Evolutionary conservation across 805 yeast genomes (phyloP), one percentile per base, ranked within the genome.

Genomic region (Candida corydali): DNA sequence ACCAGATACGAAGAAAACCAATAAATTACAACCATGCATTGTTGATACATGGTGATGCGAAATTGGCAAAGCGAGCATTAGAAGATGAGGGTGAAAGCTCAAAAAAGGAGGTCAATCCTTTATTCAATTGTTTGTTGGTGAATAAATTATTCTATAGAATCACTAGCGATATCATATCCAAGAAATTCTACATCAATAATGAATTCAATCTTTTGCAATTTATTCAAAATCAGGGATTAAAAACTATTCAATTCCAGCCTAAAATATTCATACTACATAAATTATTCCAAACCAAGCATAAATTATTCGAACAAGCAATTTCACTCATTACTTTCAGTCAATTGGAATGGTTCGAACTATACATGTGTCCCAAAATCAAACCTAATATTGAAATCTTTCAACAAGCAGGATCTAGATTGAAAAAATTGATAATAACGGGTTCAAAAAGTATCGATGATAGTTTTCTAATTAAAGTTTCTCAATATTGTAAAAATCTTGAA

Each of bases 291-390:
- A 70, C 77, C 2, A 65, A 61, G 35, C 87, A 82, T 51, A 44
- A 54, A 9, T 73, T 80, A 16, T 47, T 86, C 17, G 80, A 80
- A 17, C 32, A 49, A n/a, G 49, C 80, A 7, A 59, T 74, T 2
- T 51, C 55, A 14, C 37, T 47, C 4, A 43, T 70, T 4, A 55
- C 73, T 20, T 76, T 79, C 26, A 64, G 71, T 3, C 61, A 69
- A 29, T 54, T 87, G 29, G 67, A 70, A 45, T 78, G 84, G 83
- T 63, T 88, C 20, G 95, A 88, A 55, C 69, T 87, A 48, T 86
- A 83, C 59, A 82, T 89, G 51, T 87, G 96, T 52, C 91, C 96
- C 5, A 70, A 69, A 30, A 52, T 85, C 20, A 50, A 71, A 6
- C 95, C 95, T 3, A 62, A 67, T 3, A 10, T 38, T 12, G 51